phyloP scores from a whole-genome alignment of 179 eudicot genomes.

The Silene coronaria region DNA sequence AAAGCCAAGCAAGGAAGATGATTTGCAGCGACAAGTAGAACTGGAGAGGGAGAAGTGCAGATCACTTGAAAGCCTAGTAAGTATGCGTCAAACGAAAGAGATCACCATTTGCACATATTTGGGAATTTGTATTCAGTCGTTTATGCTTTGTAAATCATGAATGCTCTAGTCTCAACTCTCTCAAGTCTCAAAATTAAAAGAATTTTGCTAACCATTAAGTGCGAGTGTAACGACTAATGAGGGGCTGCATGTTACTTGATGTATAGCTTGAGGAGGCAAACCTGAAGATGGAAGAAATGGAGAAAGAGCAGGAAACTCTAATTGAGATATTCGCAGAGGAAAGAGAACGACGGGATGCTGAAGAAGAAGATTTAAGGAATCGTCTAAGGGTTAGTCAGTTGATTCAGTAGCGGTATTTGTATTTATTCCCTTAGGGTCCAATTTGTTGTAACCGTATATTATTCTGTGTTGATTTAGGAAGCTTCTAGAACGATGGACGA shows the following conservation, averaged over 20 bases:
- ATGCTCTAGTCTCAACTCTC: no score
- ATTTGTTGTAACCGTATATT: neutral
- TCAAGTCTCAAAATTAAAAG: no score
- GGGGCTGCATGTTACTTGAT: neutral
- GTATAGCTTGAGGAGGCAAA: slow-evolving; percentile 19
- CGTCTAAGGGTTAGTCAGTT: slow-evolving; percentile 27
- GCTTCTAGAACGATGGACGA: slow-evolving; percentile 43
- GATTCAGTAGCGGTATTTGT: neutral
- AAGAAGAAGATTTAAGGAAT: slow-evolving; percentile 32
- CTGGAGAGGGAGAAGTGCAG: slow-evolving; percentile 32
- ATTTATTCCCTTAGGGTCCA: no score
- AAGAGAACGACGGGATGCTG: slow-evolving; percentile 40
- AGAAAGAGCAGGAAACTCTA: slow-evolving; percentile 47
- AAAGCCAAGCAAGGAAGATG: slow-evolving; percentile 13
- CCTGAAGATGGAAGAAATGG: slow-evolving; percentile 27
- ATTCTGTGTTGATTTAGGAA: slow-evolving; percentile 24
- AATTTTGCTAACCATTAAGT: no score
- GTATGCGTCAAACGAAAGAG: neutral
- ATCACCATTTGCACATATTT: no score
- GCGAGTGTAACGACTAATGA: neutral
- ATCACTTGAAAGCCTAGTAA: slow-evolving; percentile 46
- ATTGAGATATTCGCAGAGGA: slow-evolving; percentile 46
- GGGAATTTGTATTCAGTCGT: no score
- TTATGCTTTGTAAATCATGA: no score
- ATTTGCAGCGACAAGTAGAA: slow-evolving; percentile 29